phyloP scores from a whole-genome alignment of 2,329 filamentous ascomycete species.

The Microsporum ferrugineum region DNA sequence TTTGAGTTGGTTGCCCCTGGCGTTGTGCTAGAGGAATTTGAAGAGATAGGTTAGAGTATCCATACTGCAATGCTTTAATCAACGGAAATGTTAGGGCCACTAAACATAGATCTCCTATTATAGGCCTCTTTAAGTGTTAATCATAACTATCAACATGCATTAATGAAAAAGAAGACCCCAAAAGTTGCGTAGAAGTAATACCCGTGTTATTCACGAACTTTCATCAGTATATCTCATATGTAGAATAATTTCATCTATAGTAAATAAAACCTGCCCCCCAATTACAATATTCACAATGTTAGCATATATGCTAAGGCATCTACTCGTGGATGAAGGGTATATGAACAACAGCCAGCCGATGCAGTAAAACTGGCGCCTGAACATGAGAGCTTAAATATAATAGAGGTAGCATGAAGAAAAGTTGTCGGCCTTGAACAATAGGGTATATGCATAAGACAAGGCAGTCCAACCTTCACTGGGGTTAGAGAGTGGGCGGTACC shows the following conservation, averaged over 20 bases:
- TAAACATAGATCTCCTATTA: no score
- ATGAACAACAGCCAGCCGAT: not conserved
- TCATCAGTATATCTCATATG: not conserved
- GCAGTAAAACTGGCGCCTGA: not conserved
- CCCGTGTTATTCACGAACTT: no score
- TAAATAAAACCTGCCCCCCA: not conserved
- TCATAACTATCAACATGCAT: not conserved
- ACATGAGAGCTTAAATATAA: not conserved
- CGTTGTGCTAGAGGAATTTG: no score
- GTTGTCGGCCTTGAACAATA: not conserved
- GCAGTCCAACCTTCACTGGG: not conserved
- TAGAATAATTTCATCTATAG: not conserved
- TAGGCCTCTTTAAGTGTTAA: no score
- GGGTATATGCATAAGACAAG: not conserved
- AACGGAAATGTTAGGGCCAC: no score
- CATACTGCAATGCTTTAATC: no score
- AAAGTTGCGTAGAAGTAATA: no score
- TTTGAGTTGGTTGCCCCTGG: not conserved
- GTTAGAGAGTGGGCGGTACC: not conserved
- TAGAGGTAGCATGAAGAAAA: not conserved
- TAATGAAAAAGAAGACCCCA: not conserved
- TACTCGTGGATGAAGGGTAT: not conserved
- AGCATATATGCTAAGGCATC: not conserved
- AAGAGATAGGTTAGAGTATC: no score
- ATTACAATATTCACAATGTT: not conserved